Evolutionary conservation across 768 basidiomycete genomes (phyloP).

Genomic region (Lactarius trivialis): DNA sequence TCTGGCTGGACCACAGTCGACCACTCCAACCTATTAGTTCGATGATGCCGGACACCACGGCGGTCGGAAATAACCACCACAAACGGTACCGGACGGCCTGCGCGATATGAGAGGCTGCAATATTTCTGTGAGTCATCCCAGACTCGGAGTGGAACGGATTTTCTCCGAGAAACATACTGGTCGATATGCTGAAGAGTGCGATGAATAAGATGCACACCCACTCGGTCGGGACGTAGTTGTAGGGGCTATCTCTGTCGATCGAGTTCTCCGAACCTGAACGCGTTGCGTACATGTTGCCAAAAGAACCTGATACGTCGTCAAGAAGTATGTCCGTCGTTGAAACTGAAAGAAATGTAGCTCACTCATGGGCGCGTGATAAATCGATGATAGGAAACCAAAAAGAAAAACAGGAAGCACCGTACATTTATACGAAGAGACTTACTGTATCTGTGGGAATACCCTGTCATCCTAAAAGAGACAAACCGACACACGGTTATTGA

Average conservation of each 20-base stretch:
- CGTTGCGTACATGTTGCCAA: not conserved
- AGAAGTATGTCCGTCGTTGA: not conserved
- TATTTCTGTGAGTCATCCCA: not conserved
- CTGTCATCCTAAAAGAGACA: no score
- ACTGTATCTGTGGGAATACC: no score
- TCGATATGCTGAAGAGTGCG: not conserved
- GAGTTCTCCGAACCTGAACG: not conserved
- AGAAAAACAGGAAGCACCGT: not conserved
- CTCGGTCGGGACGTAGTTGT: constrained; percentile 15
- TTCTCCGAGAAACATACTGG: not conserved
- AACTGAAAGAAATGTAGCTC: not conserved
- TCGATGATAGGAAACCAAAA: not conserved
- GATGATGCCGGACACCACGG: constrained; percentile 28
- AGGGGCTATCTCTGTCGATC: not conserved
- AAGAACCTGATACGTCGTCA: not conserved
- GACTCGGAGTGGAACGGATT: not conserved
- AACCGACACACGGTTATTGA: not conserved
- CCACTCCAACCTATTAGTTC: constrained; percentile 37
- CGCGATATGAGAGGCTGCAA: constrained; percentile 24
- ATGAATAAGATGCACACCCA: constrained; percentile 13
- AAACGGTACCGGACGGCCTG: constrained; percentile 29
- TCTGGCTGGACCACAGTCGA: constrained; percentile 31
- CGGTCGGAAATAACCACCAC: constrained; percentile 34
- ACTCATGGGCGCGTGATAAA: not conserved
- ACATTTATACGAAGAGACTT: not conserved